Conservation (phyloP, 2,329 filamentous ascomycete species). For the Penicillium frequentans region DNA sequence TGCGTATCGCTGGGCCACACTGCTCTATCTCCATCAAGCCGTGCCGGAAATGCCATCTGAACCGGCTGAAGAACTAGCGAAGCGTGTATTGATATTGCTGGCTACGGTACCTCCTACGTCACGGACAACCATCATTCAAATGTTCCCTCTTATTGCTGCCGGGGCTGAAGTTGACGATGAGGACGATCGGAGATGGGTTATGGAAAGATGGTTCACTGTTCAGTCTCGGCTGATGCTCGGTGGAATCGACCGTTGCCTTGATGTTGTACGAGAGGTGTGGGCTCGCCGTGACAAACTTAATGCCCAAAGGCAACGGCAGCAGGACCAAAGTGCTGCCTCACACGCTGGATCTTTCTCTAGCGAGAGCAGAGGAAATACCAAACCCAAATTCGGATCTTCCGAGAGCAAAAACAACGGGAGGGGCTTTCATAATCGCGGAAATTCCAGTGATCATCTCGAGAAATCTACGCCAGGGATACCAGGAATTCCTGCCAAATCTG, state of each 20-base stretch:
- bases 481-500: slow-evolving; percentile 7
- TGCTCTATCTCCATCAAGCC: slow-evolving; percentile 67
- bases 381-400: neutral
- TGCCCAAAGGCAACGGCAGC: slow-evolving; percentile 34
- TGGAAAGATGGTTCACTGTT: slow-evolving; percentile 63
- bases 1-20: slow-evolving; percentile 66
- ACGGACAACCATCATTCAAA: slow-evolving; percentile 66
- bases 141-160: slow-evolving; percentile 67
- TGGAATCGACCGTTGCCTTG: slow-evolving; percentile 64
- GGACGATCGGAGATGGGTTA: slow-evolving; percentile 65
- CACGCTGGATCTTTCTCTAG: slow-evolving; percentile 1
- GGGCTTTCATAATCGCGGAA: slow-evolving; percentile 15
- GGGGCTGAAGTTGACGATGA: slow-evolving; percentile 62
- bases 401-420: neutral
- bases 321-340: neutral
- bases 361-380: neutral
- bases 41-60: slow-evolving; percentile 67
- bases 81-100: slow-evolving; percentile 61
- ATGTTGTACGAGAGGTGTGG: slow-evolving; percentile 69
- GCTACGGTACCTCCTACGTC: slow-evolving; percentile 64
- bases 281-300: slow-evolving; percentile 58
- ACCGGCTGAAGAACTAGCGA: slow-evolving; percentile 58
- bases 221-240: slow-evolving; percentile 64
- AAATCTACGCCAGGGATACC: slow-evolving; percentile 12
- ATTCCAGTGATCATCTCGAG: slow-evolving; percentile 27